phyloP scores from a whole-genome alignment of 2,329 filamentous ascomycete species.

The Botrytis fabae region DNA sequence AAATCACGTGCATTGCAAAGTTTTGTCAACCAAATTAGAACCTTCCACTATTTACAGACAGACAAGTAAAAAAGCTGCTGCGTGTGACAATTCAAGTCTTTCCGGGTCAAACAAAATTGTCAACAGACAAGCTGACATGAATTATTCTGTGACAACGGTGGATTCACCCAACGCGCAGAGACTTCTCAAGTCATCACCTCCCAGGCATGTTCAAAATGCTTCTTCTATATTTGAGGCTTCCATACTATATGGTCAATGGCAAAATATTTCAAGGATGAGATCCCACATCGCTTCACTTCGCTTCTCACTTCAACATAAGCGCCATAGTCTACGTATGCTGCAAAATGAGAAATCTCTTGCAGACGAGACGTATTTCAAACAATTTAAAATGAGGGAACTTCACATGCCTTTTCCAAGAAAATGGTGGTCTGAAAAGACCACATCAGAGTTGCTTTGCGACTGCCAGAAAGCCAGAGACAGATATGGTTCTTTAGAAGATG shows the following conservation, averaged over 20 bases:
- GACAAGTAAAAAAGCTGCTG: not conserved
- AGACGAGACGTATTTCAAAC: conserved; percentile 26
- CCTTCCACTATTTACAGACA: not conserved
- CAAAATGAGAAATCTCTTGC: conserved; percentile 22
- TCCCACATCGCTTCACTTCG: not conserved
- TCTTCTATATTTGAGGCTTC: not conserved
- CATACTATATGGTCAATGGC: not conserved
- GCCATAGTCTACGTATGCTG: not conserved
- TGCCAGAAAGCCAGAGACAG: conserved; percentile 27
- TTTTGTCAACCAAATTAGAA: not conserved
- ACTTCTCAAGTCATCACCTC: not conserved
- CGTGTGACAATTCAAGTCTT: not conserved
- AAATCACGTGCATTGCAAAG: not conserved
- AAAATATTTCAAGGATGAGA: not conserved
- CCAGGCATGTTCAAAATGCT: not conserved
- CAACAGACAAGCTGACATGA: not conserved
- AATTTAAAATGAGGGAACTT: not conserved
- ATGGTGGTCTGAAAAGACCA: not conserved
- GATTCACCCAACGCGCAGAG: not conserved
- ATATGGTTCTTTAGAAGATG: conserved; percentile 33
- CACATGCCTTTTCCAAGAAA: not conserved
- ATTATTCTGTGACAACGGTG: not conserved
- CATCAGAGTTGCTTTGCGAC: not conserved
- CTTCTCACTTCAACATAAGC: not conserved
- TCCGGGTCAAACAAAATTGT: too few species aligned